A percentile compares a stretch with the other conserved stretches of the same genome.
phyloP scores from a whole-genome alignment of 805 yeast genomes.

The Priceomyces haplophilus region DNA sequence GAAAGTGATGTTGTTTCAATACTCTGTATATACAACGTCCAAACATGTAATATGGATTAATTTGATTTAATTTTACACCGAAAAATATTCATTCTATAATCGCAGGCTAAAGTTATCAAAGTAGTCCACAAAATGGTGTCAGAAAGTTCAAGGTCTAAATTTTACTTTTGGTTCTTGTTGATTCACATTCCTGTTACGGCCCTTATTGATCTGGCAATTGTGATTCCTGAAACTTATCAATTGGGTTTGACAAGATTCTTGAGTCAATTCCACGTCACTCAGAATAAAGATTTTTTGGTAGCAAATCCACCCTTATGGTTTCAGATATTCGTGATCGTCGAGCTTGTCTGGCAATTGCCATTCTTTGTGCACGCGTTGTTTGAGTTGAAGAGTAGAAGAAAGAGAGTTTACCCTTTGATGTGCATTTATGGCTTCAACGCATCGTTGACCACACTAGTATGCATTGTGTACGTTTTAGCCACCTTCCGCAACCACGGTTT shows the following conservation, averaged over 20 bases:
- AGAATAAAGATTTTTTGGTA: constrained; percentile 72
- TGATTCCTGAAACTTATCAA: constrained; percentile 53
- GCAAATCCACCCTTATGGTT: constrained; percentile 68
- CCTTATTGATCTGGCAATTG: constrained; percentile 69
- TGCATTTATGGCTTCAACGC: constrained; percentile 82
- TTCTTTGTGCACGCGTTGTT: constrained; percentile 53
- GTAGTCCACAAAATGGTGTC: too few species aligned
- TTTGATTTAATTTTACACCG: too few species aligned
- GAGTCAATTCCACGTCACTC: constrained; percentile 55
- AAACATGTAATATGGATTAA: background rate
- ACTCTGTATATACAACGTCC: background rate
- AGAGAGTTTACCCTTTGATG: constrained; percentile 32
- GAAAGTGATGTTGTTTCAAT: background rate
- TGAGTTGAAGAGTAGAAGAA: constrained; percentile 11
- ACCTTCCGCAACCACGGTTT: constrained; percentile 40
- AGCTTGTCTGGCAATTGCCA: constrained; percentile 76
- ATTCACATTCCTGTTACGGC: constrained; percentile 75
- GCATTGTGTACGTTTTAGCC: constrained; percentile 51
- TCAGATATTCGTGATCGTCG: constrained; percentile 64
- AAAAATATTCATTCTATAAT: too few species aligned
- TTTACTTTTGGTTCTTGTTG: constrained; percentile 51
- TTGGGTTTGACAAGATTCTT: constrained; percentile 47
- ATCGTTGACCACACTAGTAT: constrained; percentile 69
- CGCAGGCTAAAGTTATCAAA: too few species aligned
- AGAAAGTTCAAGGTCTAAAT: constrained; percentile 26